A percentile compares a stretch with the other conserved stretches of the same genome.
These are phyloP conservation scores for Hypholoma sublateritium DNA, from an alignment of 768 basidiomycete species.

Conservation along the genomic window DNA sequence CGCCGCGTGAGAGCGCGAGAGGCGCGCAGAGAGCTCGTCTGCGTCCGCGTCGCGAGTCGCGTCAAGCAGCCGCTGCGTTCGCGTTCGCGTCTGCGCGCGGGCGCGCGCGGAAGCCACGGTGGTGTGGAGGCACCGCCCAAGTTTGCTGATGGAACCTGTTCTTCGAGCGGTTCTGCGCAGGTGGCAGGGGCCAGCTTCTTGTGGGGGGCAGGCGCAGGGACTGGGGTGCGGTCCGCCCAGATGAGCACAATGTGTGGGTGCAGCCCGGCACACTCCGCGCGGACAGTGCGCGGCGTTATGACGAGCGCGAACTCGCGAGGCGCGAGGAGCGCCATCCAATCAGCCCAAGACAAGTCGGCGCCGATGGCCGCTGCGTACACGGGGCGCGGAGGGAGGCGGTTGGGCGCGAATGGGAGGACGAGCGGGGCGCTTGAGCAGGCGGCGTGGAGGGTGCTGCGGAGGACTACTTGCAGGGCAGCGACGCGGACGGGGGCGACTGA, in stretches of 20 bases:
- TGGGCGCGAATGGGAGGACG: constrained; percentile 26
- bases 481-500: constrained; percentile 23
- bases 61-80: constrained; percentile 31
- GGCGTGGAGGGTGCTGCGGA: constrained; percentile 30
- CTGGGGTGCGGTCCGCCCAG: constrained; percentile 24
- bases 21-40: constrained; percentile 35
- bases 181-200: neutral
- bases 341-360: constrained; percentile 31
- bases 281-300: constrained; percentile 27
- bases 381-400: constrained; percentile 31
- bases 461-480: constrained; percentile 25
- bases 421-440: constrained; percentile 19
- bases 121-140: constrained; percentile 10
- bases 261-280: constrained; percentile 26
- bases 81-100: constrained; percentile 18
- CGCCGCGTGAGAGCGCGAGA: constrained; percentile 24
- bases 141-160: too few species aligned
- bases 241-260: constrained; percentile 24
- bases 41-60: constrained; percentile 30
- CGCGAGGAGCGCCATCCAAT: constrained; percentile 37
- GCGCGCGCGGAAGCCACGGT: constrained; percentile 20
- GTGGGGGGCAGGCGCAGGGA: neutral
- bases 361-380: constrained; percentile 34
- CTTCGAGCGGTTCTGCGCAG: too few species aligned
- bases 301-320: constrained; percentile 32